Evolutionary conservation across 371 early-diverging fungal genomes (phyloP).

Genomic region (Scutellospora calospora): DNA sequence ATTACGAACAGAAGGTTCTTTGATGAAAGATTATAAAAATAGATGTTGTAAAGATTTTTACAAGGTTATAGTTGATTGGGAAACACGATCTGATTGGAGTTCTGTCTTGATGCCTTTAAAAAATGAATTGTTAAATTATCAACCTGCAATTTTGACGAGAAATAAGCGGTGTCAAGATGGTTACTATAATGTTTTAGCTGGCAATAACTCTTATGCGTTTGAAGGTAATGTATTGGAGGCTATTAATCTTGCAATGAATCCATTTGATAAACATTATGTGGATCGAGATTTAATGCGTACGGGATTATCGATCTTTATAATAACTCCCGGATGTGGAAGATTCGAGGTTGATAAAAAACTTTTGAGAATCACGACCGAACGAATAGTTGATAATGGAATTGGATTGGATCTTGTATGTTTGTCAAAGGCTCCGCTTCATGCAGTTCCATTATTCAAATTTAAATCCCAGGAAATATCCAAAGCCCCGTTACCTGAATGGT

Average conservation of each 20-base stretch:
- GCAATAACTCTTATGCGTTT: conserved; percentile 76
- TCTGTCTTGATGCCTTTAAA: conserved; percentile 78
- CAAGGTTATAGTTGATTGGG: conserved; percentile 94
- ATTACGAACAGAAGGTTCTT: conserved; percentile 52
- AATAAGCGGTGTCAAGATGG: conserved; percentile 48
- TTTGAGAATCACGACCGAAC: conserved; percentile 89
- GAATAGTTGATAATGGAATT: conserved; percentile 94
- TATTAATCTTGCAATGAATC: conserved; percentile 93
- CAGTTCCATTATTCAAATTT: conserved; percentile 90
- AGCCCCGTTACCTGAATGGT: conserved; percentile 49
- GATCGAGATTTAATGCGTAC: conserved; percentile 93
- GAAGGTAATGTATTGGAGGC: conserved; percentile 97
- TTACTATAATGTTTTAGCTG: conserved; percentile 62
- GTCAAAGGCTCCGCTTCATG: conserved; percentile 86
- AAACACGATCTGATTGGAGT: conserved; percentile 88
- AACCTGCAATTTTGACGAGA: conserved; percentile 76
- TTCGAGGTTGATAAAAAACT: conserved; percentile 88
- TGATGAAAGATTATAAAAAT: conserved; percentile 58
- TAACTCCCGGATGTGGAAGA: conserved; percentile 90
- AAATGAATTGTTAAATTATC: conserved; percentile 84
- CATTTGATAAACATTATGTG: conserved; percentile 92
- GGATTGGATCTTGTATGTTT: conserved; percentile 94
- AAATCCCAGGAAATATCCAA: conserved; percentile 62
- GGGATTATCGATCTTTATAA: conserved; percentile 90
- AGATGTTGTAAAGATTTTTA: conserved; percentile 91